Evolutionary conservation across 805 yeast species (phyloP).

Genomic region (Komagataella pseudopastoris): DNA sequence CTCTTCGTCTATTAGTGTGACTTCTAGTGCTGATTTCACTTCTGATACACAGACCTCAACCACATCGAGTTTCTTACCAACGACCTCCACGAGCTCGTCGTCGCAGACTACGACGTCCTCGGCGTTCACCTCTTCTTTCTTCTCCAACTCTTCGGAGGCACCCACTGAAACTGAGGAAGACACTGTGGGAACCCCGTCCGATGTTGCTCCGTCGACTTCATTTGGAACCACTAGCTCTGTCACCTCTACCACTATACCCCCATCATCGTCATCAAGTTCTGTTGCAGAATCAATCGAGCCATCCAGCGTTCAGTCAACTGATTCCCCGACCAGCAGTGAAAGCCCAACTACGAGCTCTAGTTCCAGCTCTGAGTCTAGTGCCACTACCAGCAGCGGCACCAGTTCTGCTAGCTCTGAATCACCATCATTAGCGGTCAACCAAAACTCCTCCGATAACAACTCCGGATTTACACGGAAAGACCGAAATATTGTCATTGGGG

Average conservation of each 20-base stretch:
- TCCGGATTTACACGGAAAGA: constrained; percentile 34
- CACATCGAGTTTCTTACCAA: constrained; percentile 1
- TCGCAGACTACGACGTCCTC: not conserved
- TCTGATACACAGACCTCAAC: not conserved
- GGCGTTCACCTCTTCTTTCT: constrained; percentile 1
- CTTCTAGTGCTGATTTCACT: not conserved
- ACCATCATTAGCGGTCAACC: constrained; percentile 14
- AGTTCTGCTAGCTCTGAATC: constrained; percentile 15
- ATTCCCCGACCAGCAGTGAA: not conserved
- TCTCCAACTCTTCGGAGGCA: not conserved
- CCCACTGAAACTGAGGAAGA: not conserved
- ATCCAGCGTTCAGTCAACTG: constrained; percentile 1
- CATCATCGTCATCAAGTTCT: not conserved
- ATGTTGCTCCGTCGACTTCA: constrained; percentile 1
- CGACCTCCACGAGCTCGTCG: not conserved
- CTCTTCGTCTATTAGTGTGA: not conserved
- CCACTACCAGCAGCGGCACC: not conserved
- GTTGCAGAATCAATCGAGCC: constrained; percentile 1
- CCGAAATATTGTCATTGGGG: constrained; percentile 48
- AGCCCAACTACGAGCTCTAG: constrained; percentile 3
- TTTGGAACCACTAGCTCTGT: constrained; percentile 1
- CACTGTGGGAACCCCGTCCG: not conserved
- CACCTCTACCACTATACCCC: not conserved
- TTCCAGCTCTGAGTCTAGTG: constrained; percentile 2
- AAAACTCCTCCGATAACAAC: constrained; percentile 4